Conservation (phyloP, 345 rosid genomes). For the Lenwebbia sp. region DNA sequence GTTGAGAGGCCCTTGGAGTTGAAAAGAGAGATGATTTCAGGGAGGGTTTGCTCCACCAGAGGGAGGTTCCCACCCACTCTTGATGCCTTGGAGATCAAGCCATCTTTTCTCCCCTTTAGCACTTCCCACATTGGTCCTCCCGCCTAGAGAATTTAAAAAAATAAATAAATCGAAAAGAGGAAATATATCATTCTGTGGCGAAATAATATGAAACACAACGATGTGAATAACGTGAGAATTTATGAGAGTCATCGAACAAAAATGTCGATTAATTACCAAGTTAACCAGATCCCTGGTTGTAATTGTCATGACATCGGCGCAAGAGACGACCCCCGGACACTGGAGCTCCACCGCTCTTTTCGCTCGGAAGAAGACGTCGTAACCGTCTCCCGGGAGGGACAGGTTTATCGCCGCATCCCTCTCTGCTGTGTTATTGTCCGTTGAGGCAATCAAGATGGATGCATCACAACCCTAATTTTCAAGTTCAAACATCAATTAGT, state of each 20-base stretch:
- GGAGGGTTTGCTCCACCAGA: neutral
- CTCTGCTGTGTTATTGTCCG: neutral
- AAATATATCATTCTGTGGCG: neutral
- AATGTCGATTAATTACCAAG: neutral
- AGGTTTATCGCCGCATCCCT: conserved; percentile 10
- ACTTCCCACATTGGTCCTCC: neutral
- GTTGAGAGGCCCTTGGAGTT: neutral
- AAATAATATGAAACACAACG: neutral
- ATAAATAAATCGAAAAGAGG: no score
- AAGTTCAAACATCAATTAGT: no score
- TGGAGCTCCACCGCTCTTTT: conserved; percentile 2
- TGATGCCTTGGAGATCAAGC: neutral
- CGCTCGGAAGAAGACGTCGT: neutral
- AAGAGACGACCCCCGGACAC: conserved; percentile 10
- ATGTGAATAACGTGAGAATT: neutral
- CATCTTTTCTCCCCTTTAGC: neutral
- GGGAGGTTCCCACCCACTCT: neutral
- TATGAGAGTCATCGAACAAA: neutral
- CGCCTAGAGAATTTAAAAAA: no score
- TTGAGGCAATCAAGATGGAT: conserved; percentile 7
- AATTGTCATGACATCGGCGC: conserved; percentile 5
- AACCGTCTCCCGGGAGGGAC: conserved; percentile 3
- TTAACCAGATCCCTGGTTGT: conserved; percentile 5
- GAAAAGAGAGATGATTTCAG: neutral
- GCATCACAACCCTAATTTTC: conserved; percentile 9